These are phyloP conservation scores for Auricularia sp. DNA, from an alignment of 768 basidiomycete genomes.

Conservation along the genomic window DNA sequence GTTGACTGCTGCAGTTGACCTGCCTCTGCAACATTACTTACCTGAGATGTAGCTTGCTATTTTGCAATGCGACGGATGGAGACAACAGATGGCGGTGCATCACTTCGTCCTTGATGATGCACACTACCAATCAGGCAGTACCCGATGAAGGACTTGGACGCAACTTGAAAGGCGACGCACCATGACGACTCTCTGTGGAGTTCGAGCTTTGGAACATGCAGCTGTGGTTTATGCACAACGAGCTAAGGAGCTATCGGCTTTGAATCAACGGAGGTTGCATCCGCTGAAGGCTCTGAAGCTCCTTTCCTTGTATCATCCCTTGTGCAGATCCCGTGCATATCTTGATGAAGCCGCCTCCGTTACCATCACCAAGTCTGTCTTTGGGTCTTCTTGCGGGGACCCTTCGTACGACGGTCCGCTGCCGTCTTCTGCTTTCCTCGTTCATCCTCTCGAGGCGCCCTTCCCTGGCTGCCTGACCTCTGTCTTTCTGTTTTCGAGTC, in stretches of 20 bases:
- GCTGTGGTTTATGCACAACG: too few relatives aligned
- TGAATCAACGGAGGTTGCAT: too few relatives aligned
- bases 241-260: too few relatives aligned
- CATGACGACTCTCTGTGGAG: too few relatives aligned
- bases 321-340: neutral
- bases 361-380: neutral
- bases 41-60: too few relatives aligned
- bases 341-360: neutral
- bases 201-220: too few relatives aligned
- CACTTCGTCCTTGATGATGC: neutral
- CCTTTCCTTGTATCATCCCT: neutral
- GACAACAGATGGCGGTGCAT: neutral
- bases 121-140: too few relatives aligned
- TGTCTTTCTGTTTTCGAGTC: neutral
- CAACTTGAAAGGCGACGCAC: too few relatives aligned
- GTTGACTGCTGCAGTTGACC: too few relatives aligned
- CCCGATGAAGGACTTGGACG: too few relatives aligned
- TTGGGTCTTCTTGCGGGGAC: neutral
- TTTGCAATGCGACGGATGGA: neutral
- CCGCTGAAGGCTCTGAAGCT: neutral
- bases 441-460: neutral
- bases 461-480: neutral
- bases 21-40: too few relatives aligned
- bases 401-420: neutral
- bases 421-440: neutral